These are phyloP conservation scores for Lathyrus tuberosus DNA, from an alignment of 306 rosid genomes.

Conservation along the genomic window DNA sequence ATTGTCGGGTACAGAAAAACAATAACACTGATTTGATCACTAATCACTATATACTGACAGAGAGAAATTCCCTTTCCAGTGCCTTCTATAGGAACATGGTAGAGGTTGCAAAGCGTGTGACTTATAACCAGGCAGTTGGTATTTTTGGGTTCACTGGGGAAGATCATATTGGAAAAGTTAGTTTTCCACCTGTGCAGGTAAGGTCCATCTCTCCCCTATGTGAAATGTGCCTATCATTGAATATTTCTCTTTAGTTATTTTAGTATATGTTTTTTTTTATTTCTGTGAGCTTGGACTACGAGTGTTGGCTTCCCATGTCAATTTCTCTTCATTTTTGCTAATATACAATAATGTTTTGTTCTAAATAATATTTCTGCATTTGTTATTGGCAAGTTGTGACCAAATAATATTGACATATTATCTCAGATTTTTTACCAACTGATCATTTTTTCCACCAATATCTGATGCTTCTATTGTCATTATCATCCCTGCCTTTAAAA, in stretches of 20 bases:
- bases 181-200: slow-evolving; percentile 97
- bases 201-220: slow-evolving; percentile 25
- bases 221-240: not conserved
- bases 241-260: not conserved
- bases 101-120: slow-evolving; percentile 76
- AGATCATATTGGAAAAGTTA: slow-evolving; percentile 94
- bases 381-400: not conserved
- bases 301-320: slow-evolving; percentile 1
- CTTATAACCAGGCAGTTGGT: slow-evolving; percentile 90
- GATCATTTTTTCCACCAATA: not conserved
- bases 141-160: slow-evolving; percentile 90
- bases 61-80: slow-evolving; percentile 52
- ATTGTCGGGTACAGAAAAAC: not conserved
- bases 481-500: not conserved
- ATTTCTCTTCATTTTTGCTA: not conserved
- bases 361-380: not conserved
- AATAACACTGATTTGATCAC: not conserved
- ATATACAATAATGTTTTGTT: not conserved
- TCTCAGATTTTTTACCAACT: not conserved
- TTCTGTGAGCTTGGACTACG: not conserved
- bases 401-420: not conserved
- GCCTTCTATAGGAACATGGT: slow-evolving; percentile 87
- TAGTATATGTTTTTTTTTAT: not conserved
- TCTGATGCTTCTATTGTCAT: slow-evolving; percentile 11
- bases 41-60: slow-evolving; percentile 10